A percentile compares a stretch with the other conserved stretches of the same genome.
Evolutionary conservation across 2,329 filamentous ascomycete genomes (phyloP).

Genomic region (Aspergillus sergii): DNA sequence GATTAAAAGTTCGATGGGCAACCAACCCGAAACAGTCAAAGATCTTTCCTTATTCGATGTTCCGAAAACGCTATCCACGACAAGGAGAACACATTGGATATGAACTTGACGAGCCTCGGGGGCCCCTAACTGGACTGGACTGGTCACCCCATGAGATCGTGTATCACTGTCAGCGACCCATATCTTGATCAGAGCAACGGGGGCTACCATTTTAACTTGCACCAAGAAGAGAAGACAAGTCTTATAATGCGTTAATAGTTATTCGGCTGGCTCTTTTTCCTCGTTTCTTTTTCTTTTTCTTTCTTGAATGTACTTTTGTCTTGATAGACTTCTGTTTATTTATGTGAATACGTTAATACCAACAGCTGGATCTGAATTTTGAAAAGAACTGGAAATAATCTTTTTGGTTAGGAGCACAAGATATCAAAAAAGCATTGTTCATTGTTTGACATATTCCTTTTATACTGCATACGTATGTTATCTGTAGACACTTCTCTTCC

Average conservation of each 20-base stretch:
- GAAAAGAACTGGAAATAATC: background rate
- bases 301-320: background rate
- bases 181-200: background rate
- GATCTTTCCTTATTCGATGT: background rate
- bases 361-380: background rate
- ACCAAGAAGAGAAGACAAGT: background rate
- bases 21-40: background rate
- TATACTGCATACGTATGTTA: background rate
- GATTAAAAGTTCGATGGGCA: background rate
- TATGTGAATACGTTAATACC: constrained; percentile 4
- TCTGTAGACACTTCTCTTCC: background rate
- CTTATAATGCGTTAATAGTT: background rate
- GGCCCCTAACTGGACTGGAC: background rate
- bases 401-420: background rate
- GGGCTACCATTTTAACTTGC: background rate
- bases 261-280: background rate
- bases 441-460: background rate
- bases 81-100: background rate
- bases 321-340: background rate
- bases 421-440: background rate
- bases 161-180: background rate
- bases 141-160: background rate
- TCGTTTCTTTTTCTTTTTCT: too few species aligned
- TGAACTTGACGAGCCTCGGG: background rate
- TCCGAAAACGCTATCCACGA: background rate